These are phyloP conservation scores for Musa balbisiana DNA, from an alignment of 202 grass and related monocot genomes.

Conservation along the genomic window DNA sequence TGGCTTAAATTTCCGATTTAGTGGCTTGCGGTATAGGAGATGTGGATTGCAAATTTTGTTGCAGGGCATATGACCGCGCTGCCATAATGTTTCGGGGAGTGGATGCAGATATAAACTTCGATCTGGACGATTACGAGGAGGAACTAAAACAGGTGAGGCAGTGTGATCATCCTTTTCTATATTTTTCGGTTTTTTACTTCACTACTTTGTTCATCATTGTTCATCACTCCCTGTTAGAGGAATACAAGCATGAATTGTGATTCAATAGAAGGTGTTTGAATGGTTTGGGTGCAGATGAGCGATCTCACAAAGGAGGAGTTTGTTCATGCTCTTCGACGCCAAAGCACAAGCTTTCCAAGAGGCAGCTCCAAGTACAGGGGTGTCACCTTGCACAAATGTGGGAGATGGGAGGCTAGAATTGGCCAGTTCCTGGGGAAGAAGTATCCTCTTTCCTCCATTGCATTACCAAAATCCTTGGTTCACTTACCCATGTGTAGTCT, in stretches of 20 bases:
- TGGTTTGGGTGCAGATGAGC: slow-evolving; percentile 38
- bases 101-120: slow-evolving; percentile 67
- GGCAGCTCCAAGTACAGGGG: slow-evolving; percentile 57
- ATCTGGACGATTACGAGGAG: slow-evolving; percentile 47
- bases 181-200: too few species aligned
- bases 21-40: background rate
- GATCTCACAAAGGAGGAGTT: slow-evolving; percentile 62
- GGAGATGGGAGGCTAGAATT: slow-evolving; percentile 68
- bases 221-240: too few species aligned
- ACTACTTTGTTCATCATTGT: too few species aligned
- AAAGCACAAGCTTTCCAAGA: slow-evolving; percentile 48
- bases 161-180: too few species aligned
- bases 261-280: background rate
- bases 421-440: slow-evolving; percentile 68
- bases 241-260: background rate
- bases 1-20: background rate
- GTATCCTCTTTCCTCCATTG: slow-evolving; percentile 18
- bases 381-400: slow-evolving; percentile 68
- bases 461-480: background rate
- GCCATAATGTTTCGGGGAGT: slow-evolving; percentile 72
- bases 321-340: slow-evolving; percentile 58
- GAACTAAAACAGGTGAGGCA: slow-evolving; percentile 47
- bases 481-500: background rate
- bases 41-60: background rate
- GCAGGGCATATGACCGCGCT: slow-evolving; percentile 63